Evolutionary conservation across 163 green algal genomes (phyloP), one percentile per base, ranked within the genome.

Genomic region (Chlamydomonas reinhardtii): DNA sequence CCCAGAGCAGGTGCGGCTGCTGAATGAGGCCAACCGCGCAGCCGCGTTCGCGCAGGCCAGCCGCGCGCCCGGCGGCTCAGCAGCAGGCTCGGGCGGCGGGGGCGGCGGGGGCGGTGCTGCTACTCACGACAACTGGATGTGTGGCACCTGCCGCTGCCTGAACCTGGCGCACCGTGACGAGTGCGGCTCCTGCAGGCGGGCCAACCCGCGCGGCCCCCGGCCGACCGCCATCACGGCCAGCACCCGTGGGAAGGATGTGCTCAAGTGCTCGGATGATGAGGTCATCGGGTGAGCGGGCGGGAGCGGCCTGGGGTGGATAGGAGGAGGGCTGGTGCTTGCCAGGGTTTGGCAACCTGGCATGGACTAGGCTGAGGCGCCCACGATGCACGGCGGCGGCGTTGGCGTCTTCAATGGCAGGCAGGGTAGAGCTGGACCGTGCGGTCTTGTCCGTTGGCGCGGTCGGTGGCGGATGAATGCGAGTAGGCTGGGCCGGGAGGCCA

Each of bases 11-110:
- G 68, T 85, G 20, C 79, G 43, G 15, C 83, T 93, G 15, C 88
- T 93, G n/a, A 52, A 79, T 25, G 78, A 93, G 34, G 88, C 87
- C 39, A 93, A 92, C 70, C 82, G 88, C 27, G 89, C 89, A 37
- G 89, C 89, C 25, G 35, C 72, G 31, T 81, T 89, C 19, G 86
- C 89, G 27, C 65, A 77, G 43, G 52, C 72, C 19, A 82, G 81
- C 20, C 75, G 89, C 5, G 74, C 54, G 17, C 78, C 76, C 29
- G 48, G 48, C 48, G 19, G 48, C 48, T 9, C 48, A 14, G 12
- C 11, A 14, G 19, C 48, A 12, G 48, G 48, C 48, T 56, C 48
- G 11, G 66, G 64, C 29, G 64, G 64, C 64, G 48, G 48, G 17
- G 48, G 12, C 11, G 48, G 48, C 48, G 14, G 12, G 6, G 48